These are phyloP conservation scores for Xylaria scruposa DNA, from an alignment of 495 filamentous ascomycete genomes.

Conservation along the genomic window DNA sequence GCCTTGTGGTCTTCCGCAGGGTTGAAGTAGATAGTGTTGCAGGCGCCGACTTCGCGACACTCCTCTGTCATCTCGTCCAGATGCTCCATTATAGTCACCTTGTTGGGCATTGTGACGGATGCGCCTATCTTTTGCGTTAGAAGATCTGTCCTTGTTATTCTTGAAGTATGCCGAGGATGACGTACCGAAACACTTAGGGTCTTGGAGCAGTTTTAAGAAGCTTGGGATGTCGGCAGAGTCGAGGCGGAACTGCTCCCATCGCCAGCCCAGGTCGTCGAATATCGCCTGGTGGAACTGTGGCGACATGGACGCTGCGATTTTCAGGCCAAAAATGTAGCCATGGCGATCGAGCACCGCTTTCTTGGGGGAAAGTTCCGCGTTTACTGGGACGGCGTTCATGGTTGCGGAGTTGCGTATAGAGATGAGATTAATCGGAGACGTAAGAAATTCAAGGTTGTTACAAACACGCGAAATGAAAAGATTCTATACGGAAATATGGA, in stretches of 20 bases:
- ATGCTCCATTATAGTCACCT: constrained; percentile 70
- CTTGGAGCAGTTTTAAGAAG: constrained; percentile 41
- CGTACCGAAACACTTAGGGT: constrained; percentile 46
- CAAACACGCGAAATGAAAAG: neutral
- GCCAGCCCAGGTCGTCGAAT: constrained; percentile 63
- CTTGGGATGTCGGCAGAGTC: constrained; percentile 58
- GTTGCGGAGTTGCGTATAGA: neutral
- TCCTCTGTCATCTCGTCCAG: constrained; percentile 73
- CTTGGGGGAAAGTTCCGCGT: constrained; percentile 1
- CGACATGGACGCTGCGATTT: constrained; percentile 69
- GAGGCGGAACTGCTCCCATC: constrained; percentile 66
- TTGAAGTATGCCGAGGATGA: constrained; percentile 29
- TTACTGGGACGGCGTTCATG: constrained; percentile 12
- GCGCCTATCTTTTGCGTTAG: constrained; percentile 63
- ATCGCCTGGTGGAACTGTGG: constrained; percentile 72
- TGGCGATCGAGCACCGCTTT: constrained; percentile 52
- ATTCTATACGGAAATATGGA: neutral
- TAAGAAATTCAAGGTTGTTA: neutral
- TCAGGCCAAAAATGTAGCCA: constrained; percentile 62
- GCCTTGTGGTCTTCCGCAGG: constrained; percentile 28
- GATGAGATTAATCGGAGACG: neutral
- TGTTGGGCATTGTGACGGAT: constrained; percentile 78
- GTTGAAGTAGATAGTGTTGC: constrained; percentile 73
- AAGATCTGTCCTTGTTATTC: constrained; percentile 47
- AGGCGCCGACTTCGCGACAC: constrained; percentile 70